These are phyloP conservation scores for Suhomyces vadensis DNA, from an alignment of 805 yeast genomes.

Conservation along the genomic window DNA sequence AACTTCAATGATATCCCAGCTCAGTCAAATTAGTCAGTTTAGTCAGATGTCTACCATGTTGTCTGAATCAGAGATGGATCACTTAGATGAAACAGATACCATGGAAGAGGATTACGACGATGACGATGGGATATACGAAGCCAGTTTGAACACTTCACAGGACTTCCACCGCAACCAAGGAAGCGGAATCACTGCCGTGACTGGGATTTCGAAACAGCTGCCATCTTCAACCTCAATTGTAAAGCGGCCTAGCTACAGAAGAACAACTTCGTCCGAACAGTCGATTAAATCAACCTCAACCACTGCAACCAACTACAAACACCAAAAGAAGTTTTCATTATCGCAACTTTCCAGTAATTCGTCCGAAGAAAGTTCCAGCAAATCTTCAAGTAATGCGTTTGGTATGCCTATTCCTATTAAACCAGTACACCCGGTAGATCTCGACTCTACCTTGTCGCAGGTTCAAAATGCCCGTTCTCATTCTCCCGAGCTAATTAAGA, in stretches of 20 bases:
- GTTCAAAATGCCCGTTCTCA: constrained; percentile 8
- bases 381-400: constrained; percentile 11
- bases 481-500: constrained; percentile 15
- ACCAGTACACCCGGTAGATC: constrained; percentile 9
- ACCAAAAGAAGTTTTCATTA: constrained; percentile 28
- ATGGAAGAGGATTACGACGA: constrained; percentile 39
- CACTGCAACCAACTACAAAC: constrained; percentile 22
- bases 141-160: constrained; percentile 37
- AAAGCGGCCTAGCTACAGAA: constrained; percentile 32
- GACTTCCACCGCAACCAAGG: constrained; percentile 20
- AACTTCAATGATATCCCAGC: constrained; percentile 41
- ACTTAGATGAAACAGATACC: constrained; percentile 40
- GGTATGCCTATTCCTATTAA: constrained; percentile 11
- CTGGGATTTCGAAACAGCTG: constrained; percentile 3
- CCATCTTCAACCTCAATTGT: constrained; percentile 5
- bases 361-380: constrained; percentile 34
- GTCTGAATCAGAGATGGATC: constrained; percentile 44
- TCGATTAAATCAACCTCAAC: constrained; percentile 36
- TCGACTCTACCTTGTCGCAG: constrained; percentile 7
- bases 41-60: constrained; percentile 44
- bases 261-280: constrained; percentile 37
- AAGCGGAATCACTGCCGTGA: constrained; percentile 3
- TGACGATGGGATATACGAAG: constrained; percentile 39
- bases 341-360: constrained; percentile 40
- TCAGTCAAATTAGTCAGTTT: constrained; percentile 40